Base-by-base conservation (phyloP, 805 yeast species). In the Lachancea kluyveri region DNA sequence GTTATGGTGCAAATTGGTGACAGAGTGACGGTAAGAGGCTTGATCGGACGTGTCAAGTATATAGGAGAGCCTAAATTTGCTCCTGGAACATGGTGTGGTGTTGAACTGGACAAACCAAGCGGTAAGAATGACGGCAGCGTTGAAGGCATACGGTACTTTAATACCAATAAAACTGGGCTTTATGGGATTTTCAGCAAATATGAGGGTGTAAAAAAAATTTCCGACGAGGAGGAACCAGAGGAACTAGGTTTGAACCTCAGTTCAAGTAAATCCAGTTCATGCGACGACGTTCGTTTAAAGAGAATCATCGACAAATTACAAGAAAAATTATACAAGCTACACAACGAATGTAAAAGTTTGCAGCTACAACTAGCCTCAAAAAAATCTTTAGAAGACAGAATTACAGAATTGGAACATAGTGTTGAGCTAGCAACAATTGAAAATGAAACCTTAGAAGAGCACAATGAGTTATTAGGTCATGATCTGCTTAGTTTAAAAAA, bases 81-180 rank as follows among this genome's bases (percentile, higher is more conserved):
- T 3, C 57, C 67, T 0, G 86, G 85, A 4, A 41, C 57, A 4
- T 88, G 96, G 96, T 67, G 79, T 9, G 96, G 96, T 0, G 67
- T 88, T 5, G 85, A 79, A 45, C 69, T 86, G 26, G 85, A 78
- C 38, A 76, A 75, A 37, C 79, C 92, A 0, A 63, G 65, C 7
- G 96, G 96, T 2, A 83, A 79, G 57, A 85, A 87, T 49, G 76
- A 85, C 48, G 96, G 96, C 0, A 59, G 72, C 27, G 67, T 87
- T 8, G 70, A 74, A 14, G 87, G 82, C 1, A 51, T 46, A 1
- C 45, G 67, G 16, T 70, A 82, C 39, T 87, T 88, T 50, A 48
- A 60, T 2, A 39, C 46, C 14, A 43, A 44, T 8, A 65, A 65
- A 15, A 74, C 77, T 45, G 90, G 90, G 0, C 43, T 46, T 3